A percentile compares a stretch with the other conserved stretches of the same genome.
These are phyloP conservation scores for Termitomyces titanicus DNA, from an alignment of 768 basidiomycete species.

Conservation along the genomic window DNA sequence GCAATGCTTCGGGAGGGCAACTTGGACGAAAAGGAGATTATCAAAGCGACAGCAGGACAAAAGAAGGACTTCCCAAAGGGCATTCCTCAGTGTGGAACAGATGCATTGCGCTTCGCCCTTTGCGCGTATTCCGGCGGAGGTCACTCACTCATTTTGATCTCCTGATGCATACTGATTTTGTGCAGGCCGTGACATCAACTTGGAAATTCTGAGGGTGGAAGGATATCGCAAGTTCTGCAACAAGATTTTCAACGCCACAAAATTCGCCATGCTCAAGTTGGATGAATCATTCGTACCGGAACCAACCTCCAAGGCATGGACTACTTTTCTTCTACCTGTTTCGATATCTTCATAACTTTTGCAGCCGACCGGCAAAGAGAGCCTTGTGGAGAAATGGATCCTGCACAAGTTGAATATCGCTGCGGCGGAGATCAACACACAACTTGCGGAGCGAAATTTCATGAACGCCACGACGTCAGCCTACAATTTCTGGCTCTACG, in stretches of 20 bases:
- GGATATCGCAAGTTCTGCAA: constrained; percentile 99
- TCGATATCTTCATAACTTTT: neutral
- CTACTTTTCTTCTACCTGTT: constrained; percentile 23
- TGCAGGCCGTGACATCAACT: constrained; percentile 91
- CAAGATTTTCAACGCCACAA: constrained; percentile 98
- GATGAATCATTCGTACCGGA: constrained; percentile 80
- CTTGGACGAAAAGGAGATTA: constrained; percentile 88
- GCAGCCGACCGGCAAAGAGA: constrained; percentile 86
- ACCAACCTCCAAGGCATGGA: constrained; percentile 65
- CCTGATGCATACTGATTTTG: neutral
- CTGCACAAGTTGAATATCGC: constrained; percentile 90
- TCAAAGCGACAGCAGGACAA: constrained; percentile 89
- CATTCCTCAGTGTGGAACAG: constrained; percentile 97
- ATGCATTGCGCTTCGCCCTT: constrained; percentile 91
- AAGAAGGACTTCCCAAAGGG: constrained; percentile 99
- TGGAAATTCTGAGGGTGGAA: constrained; percentile 94
- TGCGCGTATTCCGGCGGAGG: constrained; percentile 93
- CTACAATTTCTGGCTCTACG: constrained; percentile 97
- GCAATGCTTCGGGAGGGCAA: constrained; percentile 88
- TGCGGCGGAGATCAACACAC: constrained; percentile 68
- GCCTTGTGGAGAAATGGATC: constrained; percentile 92
- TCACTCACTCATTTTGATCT: constrained; percentile 20
- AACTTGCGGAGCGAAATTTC: constrained; percentile 82
- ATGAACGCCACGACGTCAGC: constrained; percentile 83
- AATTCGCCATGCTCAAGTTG: constrained; percentile 98